A percentile compares a stretch with the other conserved stretches of the same genome.
phyloP scores from a whole-genome alignment of 1,139 yeast genomes.

The Candida tropicalis region DNA sequence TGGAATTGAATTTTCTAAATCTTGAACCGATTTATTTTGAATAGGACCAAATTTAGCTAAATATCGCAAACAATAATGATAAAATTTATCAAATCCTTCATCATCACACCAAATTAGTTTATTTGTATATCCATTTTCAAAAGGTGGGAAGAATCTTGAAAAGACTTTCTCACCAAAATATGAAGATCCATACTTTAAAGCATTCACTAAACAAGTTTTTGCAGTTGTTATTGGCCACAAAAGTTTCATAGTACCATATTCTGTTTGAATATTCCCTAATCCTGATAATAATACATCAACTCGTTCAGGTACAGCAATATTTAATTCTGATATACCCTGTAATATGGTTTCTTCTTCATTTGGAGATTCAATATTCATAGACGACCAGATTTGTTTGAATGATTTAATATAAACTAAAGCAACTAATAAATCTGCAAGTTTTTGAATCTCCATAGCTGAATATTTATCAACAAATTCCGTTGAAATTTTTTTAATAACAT shows the following conservation, averaged over 20 bases:
- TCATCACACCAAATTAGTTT: constrained; percentile 10
- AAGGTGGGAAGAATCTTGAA: constrained; percentile 8
- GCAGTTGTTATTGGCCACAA: constrained; percentile 11
- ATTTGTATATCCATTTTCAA: constrained; percentile 8
- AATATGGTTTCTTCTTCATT: constrained; percentile 3
- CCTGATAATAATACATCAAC: constrained; percentile 11
- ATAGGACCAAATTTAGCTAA: constrained; percentile 5
- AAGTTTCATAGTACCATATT: constrained; percentile 6
- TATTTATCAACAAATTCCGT: background rate
- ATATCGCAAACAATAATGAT: constrained; percentile 8
- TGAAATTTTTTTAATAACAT: constrained; percentile 6
- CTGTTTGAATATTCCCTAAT: constrained; percentile 9
- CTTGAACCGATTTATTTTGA: background rate
- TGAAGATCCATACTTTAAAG: constrained; percentile 11
- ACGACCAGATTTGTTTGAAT: constrained; percentile 12
- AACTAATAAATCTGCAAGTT: constrained; percentile 6
- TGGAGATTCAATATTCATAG: background rate
- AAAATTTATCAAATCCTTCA: constrained; percentile 10
- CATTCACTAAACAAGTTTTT: constrained; percentile 10
- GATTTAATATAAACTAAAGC: constrained; percentile 8
- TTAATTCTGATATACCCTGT: constrained; percentile 3
- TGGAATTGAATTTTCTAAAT: constrained; percentile 2
- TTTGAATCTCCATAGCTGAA: background rate
- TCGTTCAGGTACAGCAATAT: constrained; percentile 11
- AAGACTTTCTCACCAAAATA: constrained; percentile 12